These are phyloP conservation scores for Musa balbisiana DNA, from an alignment of 202 grass and related monocot species.

Conservation along the genomic window DNA sequence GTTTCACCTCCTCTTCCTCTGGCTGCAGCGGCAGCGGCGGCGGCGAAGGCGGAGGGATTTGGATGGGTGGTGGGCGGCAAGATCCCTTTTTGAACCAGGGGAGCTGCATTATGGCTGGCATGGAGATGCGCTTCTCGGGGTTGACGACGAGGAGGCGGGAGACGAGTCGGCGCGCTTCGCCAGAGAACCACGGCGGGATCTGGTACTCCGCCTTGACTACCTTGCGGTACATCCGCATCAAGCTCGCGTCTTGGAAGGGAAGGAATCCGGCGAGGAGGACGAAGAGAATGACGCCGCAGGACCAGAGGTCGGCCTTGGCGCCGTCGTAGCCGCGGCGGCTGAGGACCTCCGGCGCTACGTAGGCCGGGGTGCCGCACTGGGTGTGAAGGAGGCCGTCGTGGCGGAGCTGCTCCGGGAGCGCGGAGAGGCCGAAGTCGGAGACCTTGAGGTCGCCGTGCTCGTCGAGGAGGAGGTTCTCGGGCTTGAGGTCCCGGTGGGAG, in stretches of 20 bases:
- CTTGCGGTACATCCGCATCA: constrained; percentile 77
- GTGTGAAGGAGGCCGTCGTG: constrained; percentile 88
- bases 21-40: constrained; percentile 12
- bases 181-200: constrained; percentile 62
- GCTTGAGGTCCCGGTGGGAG: constrained; percentile 89
- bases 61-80: constrained; percentile 25
- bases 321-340: constrained; percentile 71
- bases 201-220: constrained; percentile 74
- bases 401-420: constrained; percentile 73
- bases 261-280: constrained; percentile 72
- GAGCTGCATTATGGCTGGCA: constrained; percentile 57
- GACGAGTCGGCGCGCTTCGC: constrained; percentile 69
- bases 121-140: constrained; percentile 56
- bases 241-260: constrained; percentile 75
- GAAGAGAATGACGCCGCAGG: constrained; percentile 82
- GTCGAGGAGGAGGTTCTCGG: constrained; percentile 85
- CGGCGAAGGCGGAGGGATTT: constrained; percentile 2
- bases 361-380: constrained; percentile 88
- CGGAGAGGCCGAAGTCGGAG: constrained; percentile 89
- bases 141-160: constrained; percentile 61
- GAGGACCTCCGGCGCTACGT: constrained; percentile 88
- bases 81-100: constrained; percentile 71
- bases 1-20: background rate
- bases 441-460: constrained; percentile 55
- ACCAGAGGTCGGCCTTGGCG: constrained; percentile 68